Evolutionary conservation across 805 yeast genomes (phyloP).

Genomic region (Candida caryicola): DNA sequence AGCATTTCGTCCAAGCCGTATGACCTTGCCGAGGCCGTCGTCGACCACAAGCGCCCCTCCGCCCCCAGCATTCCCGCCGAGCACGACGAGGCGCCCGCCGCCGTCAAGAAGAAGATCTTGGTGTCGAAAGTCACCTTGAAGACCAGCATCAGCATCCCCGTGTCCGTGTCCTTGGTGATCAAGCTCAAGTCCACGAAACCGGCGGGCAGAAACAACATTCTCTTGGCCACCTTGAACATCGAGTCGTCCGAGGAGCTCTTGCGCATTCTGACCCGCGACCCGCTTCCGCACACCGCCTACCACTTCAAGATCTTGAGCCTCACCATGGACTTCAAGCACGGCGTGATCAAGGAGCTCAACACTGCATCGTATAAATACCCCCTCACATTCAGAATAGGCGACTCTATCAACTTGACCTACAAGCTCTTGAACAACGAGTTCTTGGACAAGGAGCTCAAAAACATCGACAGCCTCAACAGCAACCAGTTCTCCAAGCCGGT

Average conservation of each 20-base stretch:
- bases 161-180: constrained; percentile 41
- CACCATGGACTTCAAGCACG: constrained; percentile 26
- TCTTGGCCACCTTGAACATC: constrained; percentile 48
- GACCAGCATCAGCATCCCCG: constrained; percentile 21
- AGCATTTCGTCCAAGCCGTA: background rate
- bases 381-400: constrained; percentile 23
- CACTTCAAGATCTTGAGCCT: constrained; percentile 22
- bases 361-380: constrained; percentile 23
- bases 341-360: constrained; percentile 22
- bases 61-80: background rate
- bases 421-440: constrained; percentile 31
- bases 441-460: constrained; percentile 19
- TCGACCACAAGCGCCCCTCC: background rate
- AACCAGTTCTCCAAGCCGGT: constrained; percentile 24
- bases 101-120: background rate
- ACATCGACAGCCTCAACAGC: constrained; percentile 13
- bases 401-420: constrained; percentile 35
- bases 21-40: constrained; percentile 6
- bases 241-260: constrained; percentile 44
- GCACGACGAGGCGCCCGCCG: background rate
- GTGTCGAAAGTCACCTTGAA: constrained; percentile 7
- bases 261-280: constrained; percentile 7
- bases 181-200: constrained; percentile 47
- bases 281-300: constrained; percentile 10
- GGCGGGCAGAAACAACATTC: constrained; percentile 43